Evolutionary conservation across 371 early-diverging fungal species (phyloP).

Genomic region (Actinomucor elegans): DNA sequence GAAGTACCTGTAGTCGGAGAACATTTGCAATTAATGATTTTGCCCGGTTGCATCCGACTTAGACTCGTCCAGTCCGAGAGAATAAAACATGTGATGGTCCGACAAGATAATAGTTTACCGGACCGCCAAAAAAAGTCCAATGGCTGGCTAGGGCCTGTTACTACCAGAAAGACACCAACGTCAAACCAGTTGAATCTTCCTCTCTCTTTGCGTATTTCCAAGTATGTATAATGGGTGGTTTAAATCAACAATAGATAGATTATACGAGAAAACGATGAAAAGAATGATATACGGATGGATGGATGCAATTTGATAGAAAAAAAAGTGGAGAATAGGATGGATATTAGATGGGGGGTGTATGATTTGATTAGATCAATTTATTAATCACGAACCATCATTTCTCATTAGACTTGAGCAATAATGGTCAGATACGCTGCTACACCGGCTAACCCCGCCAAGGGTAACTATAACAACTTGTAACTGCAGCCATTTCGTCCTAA

Average conservation of each 20-base stretch:
- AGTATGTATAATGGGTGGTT: conserved; percentile 13
- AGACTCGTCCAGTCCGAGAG: no score
- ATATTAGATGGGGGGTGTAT: not conserved
- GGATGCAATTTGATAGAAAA: conserved; percentile 1
- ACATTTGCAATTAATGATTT: no score
- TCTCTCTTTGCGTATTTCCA: conserved; percentile 27
- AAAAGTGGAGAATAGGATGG: not conserved
- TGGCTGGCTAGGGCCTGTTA: conserved; percentile 3
- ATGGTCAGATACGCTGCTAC: conserved; percentile 66
- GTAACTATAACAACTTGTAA: conserved; percentile 26
- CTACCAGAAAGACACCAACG: conserved; percentile 5
- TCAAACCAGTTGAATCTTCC: conserved; percentile 18
- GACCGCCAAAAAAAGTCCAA: no score
- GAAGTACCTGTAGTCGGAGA: no score
- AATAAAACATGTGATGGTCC: no score
- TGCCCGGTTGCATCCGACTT: no score
- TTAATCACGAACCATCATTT: not conserved
- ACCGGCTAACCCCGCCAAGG: conserved; percentile 53
- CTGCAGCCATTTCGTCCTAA: not conserved
- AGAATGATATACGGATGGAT: not conserved
- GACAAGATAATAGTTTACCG: no score
- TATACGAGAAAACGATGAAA: not conserved
- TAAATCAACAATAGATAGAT: not conserved
- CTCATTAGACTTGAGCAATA: conserved; percentile 34
- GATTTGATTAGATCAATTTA: not conserved